These are phyloP conservation scores for Diospyros lotus DNA, from an alignment of 148 eudicot genomes.

Conservation along the genomic window DNA sequence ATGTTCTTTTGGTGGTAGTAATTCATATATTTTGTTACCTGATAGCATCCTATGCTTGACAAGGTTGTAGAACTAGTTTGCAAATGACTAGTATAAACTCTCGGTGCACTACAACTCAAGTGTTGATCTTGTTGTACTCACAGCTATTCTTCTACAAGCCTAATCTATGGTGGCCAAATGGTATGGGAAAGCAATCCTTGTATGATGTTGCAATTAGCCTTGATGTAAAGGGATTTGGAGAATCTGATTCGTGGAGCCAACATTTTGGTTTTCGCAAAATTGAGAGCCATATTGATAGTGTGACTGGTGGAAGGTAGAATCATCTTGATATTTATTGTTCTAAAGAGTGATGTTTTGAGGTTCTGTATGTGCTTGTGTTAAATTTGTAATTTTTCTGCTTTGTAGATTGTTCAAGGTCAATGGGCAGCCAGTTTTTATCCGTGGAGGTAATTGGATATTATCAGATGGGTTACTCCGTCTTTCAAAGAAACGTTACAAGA, in stretches of 20 bases:
- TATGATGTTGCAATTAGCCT: conserved; percentile 69
- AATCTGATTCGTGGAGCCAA: conserved; percentile 79
- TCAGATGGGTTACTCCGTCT: conserved; percentile 96
- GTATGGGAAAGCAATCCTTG: conserved; percentile 95
- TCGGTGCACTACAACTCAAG: neutral
- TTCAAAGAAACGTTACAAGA: conserved; percentile 76
- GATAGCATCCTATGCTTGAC: neutral
- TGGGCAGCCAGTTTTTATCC: conserved; percentile 88
- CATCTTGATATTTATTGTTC: neutral
- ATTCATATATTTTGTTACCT: neutral
- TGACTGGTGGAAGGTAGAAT: conserved; percentile 91
- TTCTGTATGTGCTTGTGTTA: neutral
- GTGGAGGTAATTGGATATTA: conserved; percentile 97
- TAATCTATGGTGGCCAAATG: conserved; percentile 98
- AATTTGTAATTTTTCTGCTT: conserved; percentile 7
- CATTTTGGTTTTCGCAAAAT: conserved; percentile 90
- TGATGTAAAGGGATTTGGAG: conserved; percentile 76
- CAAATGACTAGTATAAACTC: neutral
- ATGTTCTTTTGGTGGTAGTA: neutral
- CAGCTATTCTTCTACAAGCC: conserved; percentile 95
- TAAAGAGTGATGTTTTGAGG: neutral
- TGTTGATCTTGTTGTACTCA: conserved; percentile 14
- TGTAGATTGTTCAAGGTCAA: conserved; percentile 91
- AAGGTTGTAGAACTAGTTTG: neutral
- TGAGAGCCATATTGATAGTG: conserved; percentile 69